Evolutionary conservation across 2,329 filamentous ascomycete genomes (phyloP), one percentile per base, ranked within the genome.

Genomic region (Calonectria pseudoreteaudii): DNA sequence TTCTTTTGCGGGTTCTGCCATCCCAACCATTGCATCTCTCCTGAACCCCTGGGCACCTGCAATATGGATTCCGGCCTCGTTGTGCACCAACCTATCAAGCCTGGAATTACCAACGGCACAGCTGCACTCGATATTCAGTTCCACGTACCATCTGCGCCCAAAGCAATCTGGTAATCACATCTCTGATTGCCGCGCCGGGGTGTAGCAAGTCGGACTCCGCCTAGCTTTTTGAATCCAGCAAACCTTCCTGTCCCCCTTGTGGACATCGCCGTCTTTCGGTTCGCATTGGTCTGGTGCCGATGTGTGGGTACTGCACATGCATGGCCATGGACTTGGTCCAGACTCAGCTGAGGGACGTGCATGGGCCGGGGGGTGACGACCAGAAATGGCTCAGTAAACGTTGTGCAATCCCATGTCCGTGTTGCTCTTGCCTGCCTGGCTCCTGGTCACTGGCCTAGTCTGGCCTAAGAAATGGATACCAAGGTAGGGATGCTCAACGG

Each of bases 261-360:
- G 36, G 69, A 36, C 67, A 68, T 75, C 60, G 68, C 74, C 53
- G 44, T 68, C 62, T 68, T 74, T 65, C 71, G 67, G 71, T 74
- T 73, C 66, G 70, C 72, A 62, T 75, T 70, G 60, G 66, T 34
- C 66, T 75, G 66, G 69, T 72, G 66, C 75, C 60, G 70, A 74
- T 71, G 60, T 71, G 71, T 71, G 52, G 64, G 60, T 50, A 65
- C 70, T 60, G 66, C 69, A 75, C 67, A 58, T 58, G 75, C 72
- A 76, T 74, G 41, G 69, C 41, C 65, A 60, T 68, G 49, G 77
- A 65, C 73, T 69, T 71, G 77, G 74, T 72, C 77, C 71, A 80
- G 78, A 80, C 75, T 81, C 79, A 80, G 80, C 78, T 77, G 76
- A 78, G 74, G 75, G 71, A 71, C 74, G 75, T 73, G 73, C 74